Conservation (phyloP, 1,284 basidiomycete species). For the Agroathelia rolfsii region DNA sequence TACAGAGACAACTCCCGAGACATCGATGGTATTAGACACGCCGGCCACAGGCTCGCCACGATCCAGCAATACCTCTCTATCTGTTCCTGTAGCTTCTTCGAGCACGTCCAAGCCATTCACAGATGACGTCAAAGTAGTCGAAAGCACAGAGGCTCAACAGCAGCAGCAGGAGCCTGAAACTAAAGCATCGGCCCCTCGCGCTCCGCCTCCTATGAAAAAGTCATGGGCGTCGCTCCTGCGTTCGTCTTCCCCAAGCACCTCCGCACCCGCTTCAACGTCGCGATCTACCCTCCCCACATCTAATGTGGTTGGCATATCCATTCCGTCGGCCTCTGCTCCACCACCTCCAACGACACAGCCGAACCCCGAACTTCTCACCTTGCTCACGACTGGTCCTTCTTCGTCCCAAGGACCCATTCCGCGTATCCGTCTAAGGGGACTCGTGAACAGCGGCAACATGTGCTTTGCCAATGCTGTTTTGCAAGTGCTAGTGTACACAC, state of each 20-base stretch:
- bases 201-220: conserved; percentile 36
- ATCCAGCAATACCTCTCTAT: conserved; percentile 52
- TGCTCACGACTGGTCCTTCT: conserved; percentile 42
- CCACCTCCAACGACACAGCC: conserved; percentile 15
- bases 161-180: conserved; percentile 9
- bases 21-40: conserved; percentile 33
- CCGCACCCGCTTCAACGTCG: conserved; percentile 26
- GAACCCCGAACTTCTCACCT: conserved; percentile 43
- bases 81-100: conserved; percentile 20
- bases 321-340: conserved; percentile 33
- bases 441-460: conserved; percentile 95
- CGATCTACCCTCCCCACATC: conserved; percentile 47
- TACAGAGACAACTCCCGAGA: conserved; percentile 29
- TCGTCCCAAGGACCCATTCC: conserved; percentile 20
- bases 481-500: conserved; percentile 85
- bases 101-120: conserved; percentile 10
- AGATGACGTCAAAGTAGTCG: conserved; percentile 10
- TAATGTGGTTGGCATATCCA: conserved; percentile 57
- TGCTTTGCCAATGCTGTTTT: conserved; percentile 96
- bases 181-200: conserved; percentile 10
- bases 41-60: conserved; percentile 46
- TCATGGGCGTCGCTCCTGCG: conserved; percentile 74
- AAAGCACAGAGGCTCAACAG: conserved; percentile 10
- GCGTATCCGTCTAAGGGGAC: conserved; percentile 63
- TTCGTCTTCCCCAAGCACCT: too few relatives aligned